These are phyloP conservation scores for Aethionema arabicum DNA, from an alignment of 345 rosid genomes.

Conservation along the genomic window DNA sequence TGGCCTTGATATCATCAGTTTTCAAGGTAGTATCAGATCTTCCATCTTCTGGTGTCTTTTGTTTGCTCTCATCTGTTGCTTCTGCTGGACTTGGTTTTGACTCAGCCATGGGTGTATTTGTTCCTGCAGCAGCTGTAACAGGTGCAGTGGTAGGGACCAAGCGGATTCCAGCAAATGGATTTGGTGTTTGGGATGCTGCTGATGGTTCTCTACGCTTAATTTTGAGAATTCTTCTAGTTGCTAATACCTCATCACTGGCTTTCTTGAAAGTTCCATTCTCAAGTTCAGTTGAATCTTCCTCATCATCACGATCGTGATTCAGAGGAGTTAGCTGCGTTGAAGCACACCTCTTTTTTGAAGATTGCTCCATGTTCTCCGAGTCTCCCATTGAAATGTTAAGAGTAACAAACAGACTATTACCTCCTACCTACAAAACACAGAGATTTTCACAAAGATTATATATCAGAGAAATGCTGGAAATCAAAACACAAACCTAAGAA, in stretches of 20 bases:
- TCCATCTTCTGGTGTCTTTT: slow-evolving; percentile 35
- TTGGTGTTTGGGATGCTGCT: slow-evolving; percentile 50
- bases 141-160: slow-evolving; percentile 53
- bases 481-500: slow-evolving; percentile 2
- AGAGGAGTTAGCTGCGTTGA: slow-evolving; percentile 80
- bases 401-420: slow-evolving; percentile 7
- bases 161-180: slow-evolving; percentile 83
- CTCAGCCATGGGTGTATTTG: slow-evolving; percentile 26
- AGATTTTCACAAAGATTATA: background rate
- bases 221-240: slow-evolving; percentile 73
- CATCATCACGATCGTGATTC: slow-evolving; percentile 82
- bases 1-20: slow-evolving; percentile 31
- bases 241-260: slow-evolving; percentile 88
- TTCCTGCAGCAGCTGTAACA: slow-evolving; percentile 10
- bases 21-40: slow-evolving; percentile 28
- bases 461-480: background rate
- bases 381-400: slow-evolving; percentile 56
- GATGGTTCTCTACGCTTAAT: slow-evolving; percentile 59
- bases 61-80: slow-evolving; percentile 39
- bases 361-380: slow-evolving; percentile 62
- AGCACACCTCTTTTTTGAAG: slow-evolving; percentile 98
- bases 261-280: slow-evolving; percentile 84
- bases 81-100: slow-evolving; percentile 28
- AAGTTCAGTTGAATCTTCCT: slow-evolving; percentile 58
- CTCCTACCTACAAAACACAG: slow-evolving; percentile 10